These are phyloP conservation scores for Rhizophora apiculata DNA, from an alignment of 345 rosid species.

Conservation along the genomic window DNA sequence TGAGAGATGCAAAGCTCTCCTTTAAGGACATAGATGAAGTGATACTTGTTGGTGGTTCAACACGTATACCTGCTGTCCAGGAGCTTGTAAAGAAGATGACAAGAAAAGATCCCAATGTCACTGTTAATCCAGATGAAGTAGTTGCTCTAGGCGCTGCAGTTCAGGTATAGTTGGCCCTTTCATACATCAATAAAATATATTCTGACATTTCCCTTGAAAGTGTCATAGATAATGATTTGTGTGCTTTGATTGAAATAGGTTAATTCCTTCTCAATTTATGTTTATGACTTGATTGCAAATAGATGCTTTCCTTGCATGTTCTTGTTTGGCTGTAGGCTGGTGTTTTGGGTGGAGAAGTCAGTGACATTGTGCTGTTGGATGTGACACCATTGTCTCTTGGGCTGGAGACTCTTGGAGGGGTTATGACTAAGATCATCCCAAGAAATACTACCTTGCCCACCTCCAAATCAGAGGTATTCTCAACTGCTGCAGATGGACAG, in stretches of 20 bases:
- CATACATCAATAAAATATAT: too few species aligned
- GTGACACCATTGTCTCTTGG: slow-evolving; percentile 88
- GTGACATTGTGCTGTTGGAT: slow-evolving; percentile 89
- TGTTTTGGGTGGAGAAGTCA: slow-evolving; percentile 91
- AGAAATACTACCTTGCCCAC: slow-evolving; percentile 94
- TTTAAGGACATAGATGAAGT: slow-evolving; percentile 88
- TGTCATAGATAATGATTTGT: too few species aligned
- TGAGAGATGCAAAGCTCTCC: slow-evolving; percentile 87
- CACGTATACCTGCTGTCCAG: slow-evolving; percentile 96
- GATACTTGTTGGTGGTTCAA: slow-evolving; percentile 97
- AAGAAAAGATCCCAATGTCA: slow-evolving; percentile 91
- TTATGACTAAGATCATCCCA: slow-evolving; percentile 94
- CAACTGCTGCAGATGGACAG: slow-evolving; percentile 99
- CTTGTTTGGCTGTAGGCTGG: slow-evolving; percentile 58
- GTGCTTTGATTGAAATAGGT: neutral
- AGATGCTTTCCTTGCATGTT: neutral
- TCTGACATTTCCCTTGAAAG: too few species aligned
- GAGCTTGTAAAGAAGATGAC: slow-evolving; percentile 87
- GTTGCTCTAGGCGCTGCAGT: slow-evolving; percentile 99
- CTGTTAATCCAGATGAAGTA: slow-evolving; percentile 97
- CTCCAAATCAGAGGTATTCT: slow-evolving; percentile 96
- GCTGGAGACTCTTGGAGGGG: slow-evolving; percentile 95
- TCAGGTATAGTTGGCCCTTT: slow-evolving; percentile 47
- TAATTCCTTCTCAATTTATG: neutral
- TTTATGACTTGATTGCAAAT: neutral